Evolutionary conservation across 1,284 basidiomycete genomes (phyloP).

Genomic region (Cryptococcus sp.): DNA sequence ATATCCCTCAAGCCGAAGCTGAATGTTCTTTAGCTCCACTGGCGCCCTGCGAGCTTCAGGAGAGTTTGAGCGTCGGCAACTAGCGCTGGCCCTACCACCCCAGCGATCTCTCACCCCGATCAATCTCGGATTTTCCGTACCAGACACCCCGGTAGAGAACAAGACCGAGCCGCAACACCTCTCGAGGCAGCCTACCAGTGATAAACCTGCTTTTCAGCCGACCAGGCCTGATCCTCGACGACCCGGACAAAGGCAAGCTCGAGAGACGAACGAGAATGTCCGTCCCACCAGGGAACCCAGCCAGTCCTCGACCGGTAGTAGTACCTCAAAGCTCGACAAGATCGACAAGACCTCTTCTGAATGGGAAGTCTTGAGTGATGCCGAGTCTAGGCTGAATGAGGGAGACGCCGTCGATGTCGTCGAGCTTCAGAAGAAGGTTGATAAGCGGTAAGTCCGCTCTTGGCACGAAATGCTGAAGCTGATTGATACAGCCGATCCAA

Average conservation of each 20-base stretch:
- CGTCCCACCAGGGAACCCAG: neutral
- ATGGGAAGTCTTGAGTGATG: constrained; percentile 30
- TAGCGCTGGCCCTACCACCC: neutral
- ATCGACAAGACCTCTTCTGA: constrained; percentile 7
- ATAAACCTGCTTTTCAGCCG: too few species aligned
- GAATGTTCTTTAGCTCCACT: too few species aligned
- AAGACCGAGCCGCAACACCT: neutral
- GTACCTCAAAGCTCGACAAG: constrained; percentile 4
- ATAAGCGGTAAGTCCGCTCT: constrained; percentile 31
- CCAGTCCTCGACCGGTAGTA: constrained; percentile 1
- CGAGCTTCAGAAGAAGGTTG: constrained; percentile 40
- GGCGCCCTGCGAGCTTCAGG: neutral
- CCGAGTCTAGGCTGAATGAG: constrained; percentile 19
- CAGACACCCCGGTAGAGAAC: neutral
- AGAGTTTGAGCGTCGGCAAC: neutral
- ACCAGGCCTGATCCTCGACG: neutral
- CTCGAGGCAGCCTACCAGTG: neutral
- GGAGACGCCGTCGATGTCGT: constrained; percentile 24
- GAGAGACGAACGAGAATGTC: neutral
- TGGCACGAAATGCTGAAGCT: neutral
- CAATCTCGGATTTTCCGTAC: neutral
- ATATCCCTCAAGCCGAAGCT: too few species aligned
- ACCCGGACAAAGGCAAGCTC: neutral
- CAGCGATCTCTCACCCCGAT: neutral
- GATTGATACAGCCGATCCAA: constrained; percentile 27